These are phyloP conservation scores for Limtongia smithiae DNA, from an alignment of 805 yeast genomes.

Conservation along the genomic window DNA sequence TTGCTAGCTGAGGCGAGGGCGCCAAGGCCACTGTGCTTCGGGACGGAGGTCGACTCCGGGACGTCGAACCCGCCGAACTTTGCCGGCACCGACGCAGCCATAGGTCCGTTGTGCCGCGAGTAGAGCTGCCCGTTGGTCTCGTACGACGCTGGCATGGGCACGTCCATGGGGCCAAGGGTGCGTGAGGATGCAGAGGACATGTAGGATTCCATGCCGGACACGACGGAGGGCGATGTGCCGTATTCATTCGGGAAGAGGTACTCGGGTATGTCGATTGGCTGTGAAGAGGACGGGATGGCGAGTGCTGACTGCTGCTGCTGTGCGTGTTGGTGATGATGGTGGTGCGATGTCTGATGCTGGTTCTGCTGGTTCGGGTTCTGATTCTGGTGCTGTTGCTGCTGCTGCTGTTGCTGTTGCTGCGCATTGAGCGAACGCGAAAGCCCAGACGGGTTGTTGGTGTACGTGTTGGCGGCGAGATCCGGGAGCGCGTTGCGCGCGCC, in stretches of 20 bases:
- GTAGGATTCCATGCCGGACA: constrained; percentile 11
- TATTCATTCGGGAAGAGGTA: not conserved
- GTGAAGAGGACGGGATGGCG: not conserved
- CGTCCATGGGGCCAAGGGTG: constrained; percentile 27
- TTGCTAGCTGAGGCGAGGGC: too few relatives aligned
- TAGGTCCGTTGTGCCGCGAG: constrained; percentile 29
- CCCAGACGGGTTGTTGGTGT: constrained; percentile 24
- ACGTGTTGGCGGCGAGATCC: constrained; percentile 4
- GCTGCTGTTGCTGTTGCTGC: constrained; percentile 16
- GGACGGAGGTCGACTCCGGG: constrained; percentile 9
- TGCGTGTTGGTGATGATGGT: not conserved
- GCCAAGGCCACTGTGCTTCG: constrained; percentile 8
- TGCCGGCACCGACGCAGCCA: constrained; percentile 31
- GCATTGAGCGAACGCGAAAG: constrained; percentile 24
- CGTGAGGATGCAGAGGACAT: constrained; percentile 19
- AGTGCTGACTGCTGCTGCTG: constrained; percentile 3
- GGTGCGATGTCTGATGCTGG: not conserved
- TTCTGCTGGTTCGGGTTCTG: constrained; percentile 15
- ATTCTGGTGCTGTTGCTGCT: not conserved
- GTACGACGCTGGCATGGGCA: constrained; percentile 27
- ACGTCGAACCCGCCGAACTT: constrained; percentile 18
- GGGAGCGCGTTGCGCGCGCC: constrained; percentile 26
- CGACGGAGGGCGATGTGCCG: constrained; percentile 11
- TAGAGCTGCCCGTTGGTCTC: constrained; percentile 27
- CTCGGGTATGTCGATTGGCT: constrained; percentile 1